Base-by-base conservation (phyloP, 2,329 filamentous ascomycete species). In the Fusarium sp. region DNA sequence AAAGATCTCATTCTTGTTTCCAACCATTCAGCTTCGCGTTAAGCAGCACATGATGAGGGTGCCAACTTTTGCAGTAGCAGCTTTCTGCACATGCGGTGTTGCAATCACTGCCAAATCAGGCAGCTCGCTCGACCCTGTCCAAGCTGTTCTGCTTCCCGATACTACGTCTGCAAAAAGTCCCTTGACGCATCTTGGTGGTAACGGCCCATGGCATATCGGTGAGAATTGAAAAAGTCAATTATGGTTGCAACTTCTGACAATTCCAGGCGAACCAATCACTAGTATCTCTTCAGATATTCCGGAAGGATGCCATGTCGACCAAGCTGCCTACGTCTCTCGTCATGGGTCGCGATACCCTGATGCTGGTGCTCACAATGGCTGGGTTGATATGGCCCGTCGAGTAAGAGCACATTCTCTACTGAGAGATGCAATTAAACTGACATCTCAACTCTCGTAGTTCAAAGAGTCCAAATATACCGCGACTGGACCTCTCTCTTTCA, bases 301-400 rank as follows among this genome's bases (percentile, higher is more conserved):
- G 1, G 79, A 83, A 2, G 81, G 83, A 43, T 91, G 88, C 73
- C 78, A 78, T 11, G 83, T 91, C 6, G 86, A 90, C 60, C 84
- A 88, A 70, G 87, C 85, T 4, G 85, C 86, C 7, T 90, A 88
- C 63, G 78, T 88, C 33, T 81, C 83, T 3, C 84, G 88, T 19
- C 88, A 90, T 78, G 89, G 88, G 19, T 88, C 86, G 41, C 82
- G 88, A 41, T 91, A 85, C 71, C 88, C 88, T 1, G 88, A 90
- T 65, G 78, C 78, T 2, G 86, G 87, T 6, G 87, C 89, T 7
- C 89, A 90, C 62, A 77, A 79, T 7, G 81, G 62, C 45, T 91
- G 88, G 88, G 75, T 82, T 3, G 78, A 79, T 6, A 80, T 85
- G 77, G 76, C 80, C 41, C 68, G 78, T 4, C 78, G 81, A 58